Evolutionary conservation across 768 basidiomycete species (phyloP).

Genomic region (Agrocybe pediades): DNA sequence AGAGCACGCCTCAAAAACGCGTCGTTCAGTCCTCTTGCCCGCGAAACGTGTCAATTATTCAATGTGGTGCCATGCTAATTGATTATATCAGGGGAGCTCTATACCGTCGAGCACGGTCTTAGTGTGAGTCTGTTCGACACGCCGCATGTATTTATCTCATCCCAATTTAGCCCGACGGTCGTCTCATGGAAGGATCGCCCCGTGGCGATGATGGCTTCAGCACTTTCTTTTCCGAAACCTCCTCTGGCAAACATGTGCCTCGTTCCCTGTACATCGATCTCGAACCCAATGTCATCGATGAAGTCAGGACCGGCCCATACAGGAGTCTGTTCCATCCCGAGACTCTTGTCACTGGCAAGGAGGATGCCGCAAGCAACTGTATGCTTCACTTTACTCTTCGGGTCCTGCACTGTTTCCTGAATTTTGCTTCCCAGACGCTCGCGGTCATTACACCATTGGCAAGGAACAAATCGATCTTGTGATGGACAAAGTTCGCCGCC

Average conservation of each 20-base stretch:
- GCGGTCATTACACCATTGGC: slow-evolving; percentile 98
- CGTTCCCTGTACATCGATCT: slow-evolving; percentile 97
- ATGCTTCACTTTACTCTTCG: slow-evolving; percentile 10
- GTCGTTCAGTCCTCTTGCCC: slow-evolving; percentile 25
- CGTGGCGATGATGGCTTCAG: slow-evolving; percentile 89
- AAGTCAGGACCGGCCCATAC: slow-evolving; percentile 95
- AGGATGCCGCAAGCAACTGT: slow-evolving; percentile 99
- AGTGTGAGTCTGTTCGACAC: slow-evolving; percentile 59
- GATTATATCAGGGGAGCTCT: slow-evolving; percentile 84
- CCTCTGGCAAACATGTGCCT: slow-evolving; percentile 95
- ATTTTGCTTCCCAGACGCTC: slow-evolving; percentile 69
- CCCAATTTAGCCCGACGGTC: slow-evolving; percentile 84
- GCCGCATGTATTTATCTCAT: slow-evolving; percentile 17
- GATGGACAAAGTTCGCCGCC: slow-evolving; percentile 95
- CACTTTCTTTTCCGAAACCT: slow-evolving; percentile 99
- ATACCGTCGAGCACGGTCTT: slow-evolving; percentile 97
- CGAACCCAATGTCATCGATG: slow-evolving; percentile 97
- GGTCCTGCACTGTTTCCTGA: neutral
- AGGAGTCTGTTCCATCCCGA: slow-evolving; percentile 98
- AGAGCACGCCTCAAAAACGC: slow-evolving; percentile 28
- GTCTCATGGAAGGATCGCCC: slow-evolving; percentile 76
- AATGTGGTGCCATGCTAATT: slow-evolving; percentile 40
- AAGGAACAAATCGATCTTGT: slow-evolving; percentile 98
- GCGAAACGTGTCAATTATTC: slow-evolving; percentile 15
- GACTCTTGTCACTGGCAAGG: slow-evolving; percentile 97